These are phyloP conservation scores for Penicillium bovifimosum DNA, from an alignment of 495 filamentous ascomycete species.

Conservation along the genomic window DNA sequence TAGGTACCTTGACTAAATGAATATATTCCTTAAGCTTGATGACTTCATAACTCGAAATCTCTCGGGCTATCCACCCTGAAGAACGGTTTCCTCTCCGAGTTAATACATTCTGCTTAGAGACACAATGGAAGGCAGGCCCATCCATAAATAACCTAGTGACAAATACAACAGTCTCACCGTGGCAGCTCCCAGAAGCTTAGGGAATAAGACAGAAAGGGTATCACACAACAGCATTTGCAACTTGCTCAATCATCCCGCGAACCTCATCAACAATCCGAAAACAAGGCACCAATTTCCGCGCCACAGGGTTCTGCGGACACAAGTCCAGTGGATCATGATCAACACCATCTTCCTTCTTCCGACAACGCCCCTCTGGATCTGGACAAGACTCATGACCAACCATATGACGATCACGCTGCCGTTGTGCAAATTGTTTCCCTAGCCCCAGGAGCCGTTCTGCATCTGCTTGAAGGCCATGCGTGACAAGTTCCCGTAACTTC, in stretches of 20 bases:
- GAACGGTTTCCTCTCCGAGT: no score
- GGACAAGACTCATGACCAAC: conserved; percentile 22
- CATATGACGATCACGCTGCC: conserved; percentile 24
- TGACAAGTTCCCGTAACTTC: conserved; percentile 15
- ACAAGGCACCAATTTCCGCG: conserved; percentile 20
- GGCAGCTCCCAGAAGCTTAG: background rate
- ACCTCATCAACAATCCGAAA: conserved; percentile 28
- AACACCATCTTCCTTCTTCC: conserved; percentile 14
- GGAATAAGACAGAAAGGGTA: background rate
- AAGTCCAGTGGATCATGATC: conserved; percentile 24
- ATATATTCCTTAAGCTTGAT: background rate
- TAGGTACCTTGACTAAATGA: background rate
- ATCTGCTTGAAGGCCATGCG: conserved; percentile 18
- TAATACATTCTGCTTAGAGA: background rate
- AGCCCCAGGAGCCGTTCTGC: conserved; percentile 10
- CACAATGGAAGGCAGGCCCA: background rate
- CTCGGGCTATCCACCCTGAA: no score
- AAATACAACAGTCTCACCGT: background rate
- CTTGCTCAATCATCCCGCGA: conserved; percentile 19
- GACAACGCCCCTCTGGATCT: conserved; percentile 16
- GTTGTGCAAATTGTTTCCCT: conserved; percentile 16
- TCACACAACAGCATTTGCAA: conserved; percentile 16
- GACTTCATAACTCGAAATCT: no score
- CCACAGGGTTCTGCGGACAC: conserved; percentile 20
- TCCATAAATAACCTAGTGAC: background rate